A percentile compares a stretch with the other conserved stretches of the same genome.
Conservation (phyloP, 305 asterid genomes). For the Euphrasia arctica region DNA sequence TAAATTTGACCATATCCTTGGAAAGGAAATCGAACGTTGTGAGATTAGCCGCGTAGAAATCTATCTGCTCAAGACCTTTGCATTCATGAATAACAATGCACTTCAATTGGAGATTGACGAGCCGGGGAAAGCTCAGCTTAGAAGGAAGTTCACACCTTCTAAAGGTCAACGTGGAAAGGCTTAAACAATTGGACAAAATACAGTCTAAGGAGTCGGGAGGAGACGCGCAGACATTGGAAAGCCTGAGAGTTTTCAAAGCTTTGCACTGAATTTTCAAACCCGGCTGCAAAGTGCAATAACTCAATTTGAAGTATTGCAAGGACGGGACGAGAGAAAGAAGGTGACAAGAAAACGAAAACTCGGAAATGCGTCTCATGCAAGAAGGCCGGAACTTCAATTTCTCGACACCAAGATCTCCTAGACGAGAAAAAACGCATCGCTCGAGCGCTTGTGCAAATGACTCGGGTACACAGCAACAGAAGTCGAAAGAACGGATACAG, state of each 20-base stretch:
- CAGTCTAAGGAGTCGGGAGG: constrained; percentile 4
- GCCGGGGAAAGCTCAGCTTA: too few relatives aligned
- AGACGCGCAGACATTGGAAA: not conserved
- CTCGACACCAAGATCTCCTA: not conserved
- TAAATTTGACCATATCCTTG: too few relatives aligned
- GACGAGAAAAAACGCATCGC: not conserved
- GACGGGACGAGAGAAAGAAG: constrained; percentile 2
- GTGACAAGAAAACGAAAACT: not conserved
- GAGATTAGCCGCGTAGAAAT: too few relatives aligned
- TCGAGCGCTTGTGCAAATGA: not conserved
- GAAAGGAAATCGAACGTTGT: too few relatives aligned
- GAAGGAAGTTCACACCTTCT: not conserved
- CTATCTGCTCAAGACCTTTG: too few relatives aligned
- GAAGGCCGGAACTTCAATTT: too few relatives aligned
- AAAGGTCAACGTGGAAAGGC: not conserved
- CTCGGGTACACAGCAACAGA: not conserved
- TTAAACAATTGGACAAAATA: constrained; percentile 18
- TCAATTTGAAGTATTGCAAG: constrained; percentile 4
- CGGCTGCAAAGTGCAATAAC: not conserved
- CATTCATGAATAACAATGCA: too few relatives aligned
- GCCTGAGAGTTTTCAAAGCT: constrained; percentile 7
- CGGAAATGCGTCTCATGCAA: too few relatives aligned
- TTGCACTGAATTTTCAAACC: not conserved
- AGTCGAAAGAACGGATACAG: not conserved
- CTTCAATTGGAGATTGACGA: too few relatives aligned